Base-by-base conservation (phyloP, 768 basidiomycete species). In the Gautieria morchelliformis region DNA sequence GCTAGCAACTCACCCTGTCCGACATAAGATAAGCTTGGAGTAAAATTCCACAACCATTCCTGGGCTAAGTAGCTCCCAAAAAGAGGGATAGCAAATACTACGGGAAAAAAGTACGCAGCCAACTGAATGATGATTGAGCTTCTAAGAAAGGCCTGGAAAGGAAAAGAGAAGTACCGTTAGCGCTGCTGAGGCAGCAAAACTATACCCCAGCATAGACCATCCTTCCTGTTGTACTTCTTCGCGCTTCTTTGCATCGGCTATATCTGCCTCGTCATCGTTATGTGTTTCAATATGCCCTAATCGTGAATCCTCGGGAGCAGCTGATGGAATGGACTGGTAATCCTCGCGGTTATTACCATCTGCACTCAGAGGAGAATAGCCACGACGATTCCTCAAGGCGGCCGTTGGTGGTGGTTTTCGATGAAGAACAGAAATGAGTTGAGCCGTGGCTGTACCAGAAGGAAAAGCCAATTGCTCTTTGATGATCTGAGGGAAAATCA, bases 401-500 rank as follows among this genome's bases (percentile, higher is more conserved):
- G 81, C 75, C 15, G 83, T 78, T 19, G 87, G 84, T 32, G 82
- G 82, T 1, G 87, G 87, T 37, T 86, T 70, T 58, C 81, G 72
- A 65, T 97, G 93, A 14, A 98, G 76, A 12, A 96, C 89, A 2
- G 92, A 87, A 48, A 98, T 92, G 11, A 98, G 76, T 62, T 96
- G 94, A 5, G 94, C 94, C 1, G 95, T 98, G 1, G 94, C 94
- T 15, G 94, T 95, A 32, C 95, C 95, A 1, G 90, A 93, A 2
- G 95, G 95, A 63, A 98, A 98, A 2, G 88, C 77, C 4, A 98
- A 82, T 68, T 95, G 84, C 69, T 98, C 95, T 67, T 94, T 87
- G 42, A 98, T 83, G 58, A 98, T 93, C 89, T 93, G 61, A 14
- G 10, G 6, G 49, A 19, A 10, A 49, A 17, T 22, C 6, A 37